Base-by-base conservation (phyloP, 495 filamentous ascomycete species). In the Hyphodiscus hymeniophilus region DNA sequence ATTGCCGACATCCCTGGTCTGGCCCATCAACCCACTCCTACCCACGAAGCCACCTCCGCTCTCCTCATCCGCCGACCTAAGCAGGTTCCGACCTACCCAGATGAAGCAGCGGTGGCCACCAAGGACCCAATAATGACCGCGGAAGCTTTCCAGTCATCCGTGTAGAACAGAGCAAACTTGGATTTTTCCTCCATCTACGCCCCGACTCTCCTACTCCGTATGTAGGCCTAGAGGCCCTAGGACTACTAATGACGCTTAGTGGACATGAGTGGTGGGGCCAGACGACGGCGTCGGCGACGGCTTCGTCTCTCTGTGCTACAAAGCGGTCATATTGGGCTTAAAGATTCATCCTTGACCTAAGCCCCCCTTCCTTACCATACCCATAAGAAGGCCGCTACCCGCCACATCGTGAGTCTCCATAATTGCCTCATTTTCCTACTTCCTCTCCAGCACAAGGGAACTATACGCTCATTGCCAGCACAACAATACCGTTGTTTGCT, bases 361-460 rank as follows among this genome's bases (percentile, higher is more conserved):
- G 13, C 17, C 18, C 39, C 15, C 20, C 18, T n/a, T n/a, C n/a
- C n/a, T n/a, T n/a, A n/a, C n/a, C 32, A 36, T 15, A 22, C 40
- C 45, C 45, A 46, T 47, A 43, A 47, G 38, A 26, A 47, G 41
- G 42, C 48, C 43, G 26, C 24, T 23, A 39, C 48, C 50, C 45
- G 49, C 54, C 54, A 38, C 45, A 52, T 50, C 54, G 45, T 50
- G 54, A 52, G 49, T 50, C 35, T 52, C 18, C 31, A 18, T 45
- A 56, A 52, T 56, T 56, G 54, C 49, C 42, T 57, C 50, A 50
- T 52, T 46, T 52, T 48, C 38, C 33, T 34, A n/a, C 38, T 42
- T 41, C 32, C 22, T 32, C 36, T 44, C 33, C 26, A 28, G 26
- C 4, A 28, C 26, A 28, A 28, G 10, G 26, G 26, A 28, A 28